Evolutionary conservation across 495 filamentous ascomycete species (phyloP).

Genomic region (Penicilliopsis zonata): DNA sequence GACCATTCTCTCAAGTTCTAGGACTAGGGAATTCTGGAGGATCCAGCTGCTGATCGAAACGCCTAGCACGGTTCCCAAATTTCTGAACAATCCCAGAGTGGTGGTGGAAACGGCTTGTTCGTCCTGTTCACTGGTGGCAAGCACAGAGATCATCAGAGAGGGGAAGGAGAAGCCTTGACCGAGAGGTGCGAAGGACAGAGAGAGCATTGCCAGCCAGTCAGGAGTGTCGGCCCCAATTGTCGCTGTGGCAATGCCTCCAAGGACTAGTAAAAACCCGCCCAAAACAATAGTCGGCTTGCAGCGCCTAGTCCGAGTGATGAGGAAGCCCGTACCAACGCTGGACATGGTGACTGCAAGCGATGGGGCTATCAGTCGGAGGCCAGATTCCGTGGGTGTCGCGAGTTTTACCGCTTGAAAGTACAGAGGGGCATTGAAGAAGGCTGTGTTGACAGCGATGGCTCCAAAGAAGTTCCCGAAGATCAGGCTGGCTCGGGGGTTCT

Average conservation of each 20-base stretch:
- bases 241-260: slow-evolving; percentile 43
- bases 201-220: slow-evolving; percentile 44
- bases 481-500: slow-evolving; percentile 50
- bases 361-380: slow-evolving; percentile 54
- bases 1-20: slow-evolving; percentile 45
- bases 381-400: slow-evolving; percentile 56
- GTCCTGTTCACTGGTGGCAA: slow-evolving; percentile 53
- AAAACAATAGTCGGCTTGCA: slow-evolving; percentile 50
- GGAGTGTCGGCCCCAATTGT: slow-evolving; percentile 44
- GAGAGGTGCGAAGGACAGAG: slow-evolving; percentile 45
- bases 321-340: slow-evolving; percentile 53
- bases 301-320: slow-evolving; percentile 54
- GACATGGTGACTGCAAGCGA: slow-evolving; percentile 43
- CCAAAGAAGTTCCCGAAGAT: slow-evolving; percentile 60
- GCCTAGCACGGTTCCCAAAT: slow-evolving; percentile 58
- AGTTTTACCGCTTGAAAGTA: slow-evolving; percentile 76
- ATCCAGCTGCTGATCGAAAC: slow-evolving; percentile 60
- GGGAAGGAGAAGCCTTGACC: slow-evolving; percentile 58
- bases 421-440: slow-evolving; percentile 67
- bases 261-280: slow-evolving; percentile 38
- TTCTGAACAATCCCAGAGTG: slow-evolving; percentile 56
- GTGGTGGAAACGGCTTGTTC: slow-evolving; percentile 67
- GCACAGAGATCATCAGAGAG: slow-evolving; percentile 50
- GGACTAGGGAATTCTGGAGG: slow-evolving; percentile 58
- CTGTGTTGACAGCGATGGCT: slow-evolving; percentile 49